phyloP scores from a whole-genome alignment of 1,284 basidiomycete species.

The Austroboletus novae-zelandiae region DNA sequence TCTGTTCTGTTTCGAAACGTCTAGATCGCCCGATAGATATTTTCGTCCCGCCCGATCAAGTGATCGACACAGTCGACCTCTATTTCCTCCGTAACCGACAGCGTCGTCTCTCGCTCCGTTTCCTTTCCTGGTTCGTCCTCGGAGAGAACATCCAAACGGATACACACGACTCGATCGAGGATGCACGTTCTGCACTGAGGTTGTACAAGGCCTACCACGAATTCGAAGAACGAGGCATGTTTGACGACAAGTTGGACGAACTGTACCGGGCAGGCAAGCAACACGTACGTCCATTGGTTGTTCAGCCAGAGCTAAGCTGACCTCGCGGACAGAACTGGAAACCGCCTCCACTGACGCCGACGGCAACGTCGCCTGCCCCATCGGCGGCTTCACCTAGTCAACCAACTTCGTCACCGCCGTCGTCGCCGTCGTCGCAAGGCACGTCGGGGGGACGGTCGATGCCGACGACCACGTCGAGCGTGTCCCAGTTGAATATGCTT shows the following conservation, averaged over 20 bases:
- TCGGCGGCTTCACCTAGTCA: conserved; percentile 1
- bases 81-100: conserved; percentile 84
- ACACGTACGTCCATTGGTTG: conserved; percentile 47
- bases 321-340: conserved; percentile 50
- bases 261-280: conserved; percentile 71
- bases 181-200: conserved; percentile 85
- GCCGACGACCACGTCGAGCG: conserved; percentile 7
- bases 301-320: too few relatives aligned
- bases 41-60: conserved; percentile 91
- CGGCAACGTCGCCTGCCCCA: conserved; percentile 12
- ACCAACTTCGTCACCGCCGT: conserved; percentile 1
- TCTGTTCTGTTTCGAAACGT: background rate
- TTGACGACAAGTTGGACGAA: conserved; percentile 88
- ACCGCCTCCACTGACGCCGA: conserved; percentile 37
- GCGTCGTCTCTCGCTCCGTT: conserved; percentile 88
- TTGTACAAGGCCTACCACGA: conserved; percentile 84
- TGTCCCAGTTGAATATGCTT: conserved; percentile 29
- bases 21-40: conserved; percentile 60
- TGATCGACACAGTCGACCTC: conserved; percentile 95
- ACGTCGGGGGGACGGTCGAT: conserved; percentile 1
- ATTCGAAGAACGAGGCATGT: conserved; percentile 74
- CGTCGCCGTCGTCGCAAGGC: conserved; percentile 4
- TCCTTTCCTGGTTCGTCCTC: conserved; percentile 92
- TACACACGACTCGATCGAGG: conserved; percentile 96
- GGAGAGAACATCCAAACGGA: conserved; percentile 91